Evolutionary conservation across 2,329 filamentous ascomycete genomes (phyloP), one percentile per base, ranked within the genome.

Genomic region (Diaporthe citrichinensis): DNA sequence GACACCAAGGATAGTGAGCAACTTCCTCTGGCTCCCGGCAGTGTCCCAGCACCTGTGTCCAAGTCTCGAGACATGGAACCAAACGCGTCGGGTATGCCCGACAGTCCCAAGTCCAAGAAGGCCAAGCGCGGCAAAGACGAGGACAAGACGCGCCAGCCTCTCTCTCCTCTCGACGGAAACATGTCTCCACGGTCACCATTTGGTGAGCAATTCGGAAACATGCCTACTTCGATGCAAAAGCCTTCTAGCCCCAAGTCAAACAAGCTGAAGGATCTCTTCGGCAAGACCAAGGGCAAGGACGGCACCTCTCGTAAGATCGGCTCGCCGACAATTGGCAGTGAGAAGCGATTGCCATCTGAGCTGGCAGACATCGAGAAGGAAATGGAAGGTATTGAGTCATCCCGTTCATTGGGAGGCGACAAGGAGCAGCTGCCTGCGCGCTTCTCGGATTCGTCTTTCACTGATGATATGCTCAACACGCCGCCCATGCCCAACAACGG

Each of bases 251-350:
- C 57, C 0, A 73, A 46, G 46, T 41, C 58, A 20, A 44, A 55
- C 71, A 73, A 55, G 44, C 46, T 51, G 20, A 62, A 65, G 46
- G 58, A 28, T 20, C 7, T 73, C 4, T 65, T 44, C 28, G n/a
- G 34, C 36, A 73, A 73, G 58, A 39, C 17, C 12, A 55, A 78
- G 41, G 69, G 23, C 44, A 61, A 55, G 34, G 17, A 73, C 14
- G 4, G n/a, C 15, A 46, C 17, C 1, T 28, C 46, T 44, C 57
- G 57, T 4, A 20, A n/a, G 31, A n/a, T 49, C 14, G 57, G 9
- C 20, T 41, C 57, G 1, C 57, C 57, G 6, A 41, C 14, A 8
- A 23, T 72, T 9, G 31, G n/a, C 7, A 51, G 23, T 20, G 57
- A 41, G 23, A 53, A 28, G 34, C 44, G 44, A 9, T 31, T 62